Conservation (phyloP, 2,329 filamentous ascomycete species). For the Fusarium sp. region DNA sequence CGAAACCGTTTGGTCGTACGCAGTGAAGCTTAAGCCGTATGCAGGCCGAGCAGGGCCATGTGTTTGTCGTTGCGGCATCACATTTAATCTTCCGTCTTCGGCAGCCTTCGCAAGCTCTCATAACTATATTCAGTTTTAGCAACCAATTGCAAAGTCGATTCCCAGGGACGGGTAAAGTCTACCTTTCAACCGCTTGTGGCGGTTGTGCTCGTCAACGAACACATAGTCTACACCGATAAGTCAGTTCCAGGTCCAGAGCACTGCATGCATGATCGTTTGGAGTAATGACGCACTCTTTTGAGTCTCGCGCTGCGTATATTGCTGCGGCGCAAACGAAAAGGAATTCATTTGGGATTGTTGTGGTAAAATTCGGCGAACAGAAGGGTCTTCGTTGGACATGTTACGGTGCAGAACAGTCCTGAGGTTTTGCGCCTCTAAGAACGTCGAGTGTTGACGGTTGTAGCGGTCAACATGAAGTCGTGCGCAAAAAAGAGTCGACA, state of each 20-base stretch:
- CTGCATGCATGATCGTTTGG: conserved; percentile 15
- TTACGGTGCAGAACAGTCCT: conserved; percentile 30
- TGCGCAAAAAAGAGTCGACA: conserved; percentile 27
- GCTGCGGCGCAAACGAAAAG: conserved; percentile 78
- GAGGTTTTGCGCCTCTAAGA: conserved; percentile 45
- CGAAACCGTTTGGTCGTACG: conserved; percentile 84
- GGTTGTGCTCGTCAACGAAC: conserved; percentile 98
- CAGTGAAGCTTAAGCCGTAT: conserved; percentile 92
- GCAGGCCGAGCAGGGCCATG: conserved; percentile 96
- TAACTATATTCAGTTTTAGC: conserved; percentile 67
- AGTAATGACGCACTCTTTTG: conserved; percentile 78
- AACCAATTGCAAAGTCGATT: background rate
- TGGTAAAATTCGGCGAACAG: conserved; percentile 70
- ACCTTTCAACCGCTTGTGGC: conserved; percentile 97
- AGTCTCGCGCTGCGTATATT: conserved; percentile 71
- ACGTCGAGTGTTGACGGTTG: conserved; percentile 29
- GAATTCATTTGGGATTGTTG: conserved; percentile 72
- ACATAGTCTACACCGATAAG: conserved; percentile 80
- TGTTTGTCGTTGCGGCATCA: conserved; percentile 95
- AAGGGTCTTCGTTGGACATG: conserved; percentile 72
- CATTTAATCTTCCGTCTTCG: conserved; percentile 97
- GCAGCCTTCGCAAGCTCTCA: conserved; percentile 97
- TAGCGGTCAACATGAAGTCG: conserved; percentile 49
- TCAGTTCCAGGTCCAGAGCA: conserved; percentile 24
- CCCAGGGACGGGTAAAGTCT: conserved; percentile 44